Evolutionary conservation across 441 rosid species (phyloP), one percentile per base, ranked within the genome.

Genomic region (Gossypium gossypioides): DNA sequence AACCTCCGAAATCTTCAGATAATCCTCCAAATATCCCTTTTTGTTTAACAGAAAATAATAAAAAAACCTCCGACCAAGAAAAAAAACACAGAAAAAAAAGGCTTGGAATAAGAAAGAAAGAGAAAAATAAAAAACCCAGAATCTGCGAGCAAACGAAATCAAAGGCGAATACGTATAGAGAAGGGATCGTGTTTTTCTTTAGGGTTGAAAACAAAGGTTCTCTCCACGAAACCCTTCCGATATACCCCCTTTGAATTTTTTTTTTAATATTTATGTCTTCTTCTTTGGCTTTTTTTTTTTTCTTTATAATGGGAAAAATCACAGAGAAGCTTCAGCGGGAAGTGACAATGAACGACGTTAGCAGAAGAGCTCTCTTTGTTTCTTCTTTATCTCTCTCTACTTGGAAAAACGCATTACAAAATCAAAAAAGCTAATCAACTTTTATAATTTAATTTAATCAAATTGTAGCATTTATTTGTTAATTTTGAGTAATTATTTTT

Each of bases 211-310:
- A 67, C 73, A 75, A 74, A 74, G 80, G 70, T 82, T 84, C 81
- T 81, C 87, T 80, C 72, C 83, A 87, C 86, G 88, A 83, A 87
- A 86, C 84, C 75, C 77, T 75, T 77, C 75, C 25, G 72, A 69
- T 66, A 74, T 13, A 24, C 7, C 37, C 34, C 37, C 22, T 16
- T 58, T 62, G 56, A 22, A 51, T 19, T 0, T 52, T 24, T 19
- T 21, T 10, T 68, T 50, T 56, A 74, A 48, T 52, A 64, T 59
- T 63, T n/a, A 72, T 56, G 72, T 21, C 59, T 73, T 51, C 73
- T 58, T 74, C 54, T 74, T 76, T 58, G 19, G 68, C 57, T 6
- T 46, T 21, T 18, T 58, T 63, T 42, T 48, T 51, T 25, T 32
- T 71, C 44, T 24, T 51, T 15, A 32, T 29, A 73, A 80, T 25